Evolutionary conservation across 805 yeast species (phyloP), one percentile per base, ranked within the genome.

Genomic region (Nakazawaea ernobii): DNA sequence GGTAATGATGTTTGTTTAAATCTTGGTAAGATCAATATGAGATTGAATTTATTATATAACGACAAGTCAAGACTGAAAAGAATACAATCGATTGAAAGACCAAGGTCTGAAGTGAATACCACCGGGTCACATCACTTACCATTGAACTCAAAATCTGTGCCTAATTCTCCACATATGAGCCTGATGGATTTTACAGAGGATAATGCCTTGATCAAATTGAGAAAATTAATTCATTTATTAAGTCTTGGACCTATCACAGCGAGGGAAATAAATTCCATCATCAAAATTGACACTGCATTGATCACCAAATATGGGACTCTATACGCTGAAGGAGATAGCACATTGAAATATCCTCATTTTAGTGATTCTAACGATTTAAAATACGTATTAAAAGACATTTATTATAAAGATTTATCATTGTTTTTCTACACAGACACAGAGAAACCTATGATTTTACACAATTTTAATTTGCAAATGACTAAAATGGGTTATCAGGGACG

Each of bases 221-320:
- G 53, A 53, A 69, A 73, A 44, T 62, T 77, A 35, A 54, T 75
- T 20, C 74, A 73, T 51, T 58, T 71, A 26, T 54, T 77, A 33
- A 77, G 82, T 1, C 57, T 77, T 37, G 82, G 79, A 1, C 80
- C 82, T 2, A 58, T 62, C 14, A 56, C 75, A 1, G 52, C 59
- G 1, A 53, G 56, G 2, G 61, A 60, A 1, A 53, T 77, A 10
- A 50, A 61, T 8, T 9, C 10, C 3, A 24, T 36, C 20, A 17
- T 36, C 13, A 10, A 36, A 10, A 11, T 17, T 14, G 43, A 17
- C 15, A 20, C 13, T 9, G 13, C 55, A 10, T 41, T 66, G 5
- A 53, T 74, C 8, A 45, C 55, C 45, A 53, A 65, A 55, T 48
- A 62, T 48, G 71, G 59, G 35, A 65, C 49, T 59, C 60, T 49